Conservation (phyloP, 768 basidiomycete species). For the Rhodosporidiobolus odoratus region DNA sequence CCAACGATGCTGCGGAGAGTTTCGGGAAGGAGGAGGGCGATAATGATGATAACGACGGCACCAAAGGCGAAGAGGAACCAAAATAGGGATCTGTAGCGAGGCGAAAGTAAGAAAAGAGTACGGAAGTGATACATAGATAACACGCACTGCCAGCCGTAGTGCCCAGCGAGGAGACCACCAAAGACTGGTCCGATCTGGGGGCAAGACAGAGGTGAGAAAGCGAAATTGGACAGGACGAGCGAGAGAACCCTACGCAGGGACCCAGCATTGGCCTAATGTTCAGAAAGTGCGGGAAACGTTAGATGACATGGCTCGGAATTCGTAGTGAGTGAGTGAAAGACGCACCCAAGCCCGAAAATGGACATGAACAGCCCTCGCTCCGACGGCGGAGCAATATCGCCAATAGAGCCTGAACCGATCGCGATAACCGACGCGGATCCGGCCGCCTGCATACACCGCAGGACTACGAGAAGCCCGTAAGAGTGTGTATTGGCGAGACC, state of each 20-base stretch:
- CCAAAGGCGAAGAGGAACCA: not conserved
- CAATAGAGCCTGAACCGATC: slow-evolving; percentile 30
- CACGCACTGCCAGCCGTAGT: slow-evolving; percentile 12
- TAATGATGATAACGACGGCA: slow-evolving; percentile 24
- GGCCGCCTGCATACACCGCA: slow-evolving; percentile 19
- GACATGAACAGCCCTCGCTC: slow-evolving; percentile 32
- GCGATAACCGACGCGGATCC: slow-evolving; percentile 32
- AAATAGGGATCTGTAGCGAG: slow-evolving; percentile 2
- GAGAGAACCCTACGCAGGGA: not conserved
- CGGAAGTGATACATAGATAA: no score
- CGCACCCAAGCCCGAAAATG: slow-evolving; percentile 8
- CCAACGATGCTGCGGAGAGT: slow-evolving; percentile 51
- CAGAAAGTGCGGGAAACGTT: not conserved
- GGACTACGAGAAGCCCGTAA: slow-evolving; percentile 22
- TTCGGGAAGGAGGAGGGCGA: slow-evolving; percentile 35
- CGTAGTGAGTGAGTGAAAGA: not conserved
- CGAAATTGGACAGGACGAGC: not conserved
- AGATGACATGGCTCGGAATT: not conserved
- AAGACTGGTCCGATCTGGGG: slow-evolving; percentile 14
- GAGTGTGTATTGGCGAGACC: slow-evolving; percentile 33
- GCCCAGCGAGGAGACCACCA: slow-evolving; percentile 10
- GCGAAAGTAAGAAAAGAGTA: not conserved
- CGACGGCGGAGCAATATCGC: slow-evolving; percentile 25
- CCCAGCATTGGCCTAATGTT: not conserved
- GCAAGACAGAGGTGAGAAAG: no score